Percentiles rank a stretch among this genome's conserved stretches.
Evolutionary conservation across 2,329 filamentous ascomycete species (phyloP).

Genomic region (Chaetomiaceae sp.): DNA sequence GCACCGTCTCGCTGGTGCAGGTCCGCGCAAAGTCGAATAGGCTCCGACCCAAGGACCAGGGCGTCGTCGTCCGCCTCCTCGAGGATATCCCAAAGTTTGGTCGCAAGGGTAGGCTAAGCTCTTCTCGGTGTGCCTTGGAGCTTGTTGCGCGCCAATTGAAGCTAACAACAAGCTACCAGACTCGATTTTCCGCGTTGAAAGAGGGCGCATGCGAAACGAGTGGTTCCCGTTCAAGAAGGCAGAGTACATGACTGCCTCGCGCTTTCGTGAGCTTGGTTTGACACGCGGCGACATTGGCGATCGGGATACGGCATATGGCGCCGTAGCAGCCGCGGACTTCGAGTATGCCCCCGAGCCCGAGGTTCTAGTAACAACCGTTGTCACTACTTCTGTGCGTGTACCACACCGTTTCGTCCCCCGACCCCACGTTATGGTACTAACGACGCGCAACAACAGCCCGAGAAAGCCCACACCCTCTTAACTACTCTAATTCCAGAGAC

Average conservation of each 20-base stretch:
- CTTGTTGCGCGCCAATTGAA: background rate
- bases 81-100: slow-evolving; percentile 39
- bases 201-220: slow-evolving; percentile 36
- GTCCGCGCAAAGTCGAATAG: slow-evolving; percentile 37
- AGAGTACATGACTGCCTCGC: slow-evolving; percentile 35
- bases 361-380: background rate
- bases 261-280: slow-evolving; percentile 32
- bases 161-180: slow-evolving; percentile 22
- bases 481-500: slow-evolving; percentile 33
- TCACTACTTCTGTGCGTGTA: slow-evolving; percentile 8
- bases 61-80: slow-evolving; percentile 42
- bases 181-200: slow-evolving; percentile 33
- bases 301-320: slow-evolving; percentile 30
- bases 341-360: background rate
- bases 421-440: background rate
- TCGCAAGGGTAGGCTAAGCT: slow-evolving; percentile 32
- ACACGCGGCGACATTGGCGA: slow-evolving; percentile 29
- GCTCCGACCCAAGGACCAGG: slow-evolving; percentile 36
- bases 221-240: slow-evolving; percentile 34
- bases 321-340: slow-evolving; percentile 4
- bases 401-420: background rate
- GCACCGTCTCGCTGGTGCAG: slow-evolving; percentile 30
- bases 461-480: slow-evolving; percentile 35
- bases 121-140: background rate
- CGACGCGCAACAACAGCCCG: slow-evolving; percentile 29